Evolutionary conservation across 2,329 filamentous ascomycete species (phyloP), one percentile per base, ranked within the genome.

Genomic region (Fusarium liriodendri): DNA sequence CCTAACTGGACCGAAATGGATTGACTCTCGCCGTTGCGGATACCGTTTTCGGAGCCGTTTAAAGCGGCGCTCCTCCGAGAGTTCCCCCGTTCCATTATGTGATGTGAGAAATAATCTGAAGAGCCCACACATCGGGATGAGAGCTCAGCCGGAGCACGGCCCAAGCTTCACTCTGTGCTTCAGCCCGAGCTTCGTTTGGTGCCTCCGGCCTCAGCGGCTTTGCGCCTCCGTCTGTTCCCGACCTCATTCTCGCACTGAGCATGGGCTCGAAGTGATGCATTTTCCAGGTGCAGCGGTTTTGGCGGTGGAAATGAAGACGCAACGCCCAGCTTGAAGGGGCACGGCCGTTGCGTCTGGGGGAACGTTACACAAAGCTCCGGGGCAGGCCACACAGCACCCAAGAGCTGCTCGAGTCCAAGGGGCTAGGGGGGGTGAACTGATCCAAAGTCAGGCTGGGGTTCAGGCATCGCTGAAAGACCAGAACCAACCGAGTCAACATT

Each of bases 61-160:
- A 70, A 47, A 70, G 67, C 64, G 54, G 67, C 67, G 25, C 32
- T 40, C 55, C 57, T 52, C 63, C 58, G 63, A 33, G 16, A 47
- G 37, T 25, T n/a, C 40, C 42, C 35, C 35, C 55, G 40, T 40
- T 27, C n/a, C 4, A 66, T 65, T 65, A 68, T 37, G 54, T 65
- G 61, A 61, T 62, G 10, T 27, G 35, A 60, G 38, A 35, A 64
- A 64, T 67, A 52, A 64, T 64, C 42, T 62, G 37, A 60, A 59
- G 42, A 64, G n/a, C 60, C 54, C 35, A 54, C 52, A 29, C 7
- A 38, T 45, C 65, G 42, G 47, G 47, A 60, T 35, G 47, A 33
- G 59, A 61, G 29, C 54, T 52, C 42, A 32, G 25, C 45, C 62
- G 62, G 27, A 27, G 32, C 62, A 55, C 38, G 35, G 40, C 35